These are phyloP conservation scores for Agrocybe praecox DNA, from an alignment of 768 basidiomycete genomes.

Conservation along the genomic window DNA sequence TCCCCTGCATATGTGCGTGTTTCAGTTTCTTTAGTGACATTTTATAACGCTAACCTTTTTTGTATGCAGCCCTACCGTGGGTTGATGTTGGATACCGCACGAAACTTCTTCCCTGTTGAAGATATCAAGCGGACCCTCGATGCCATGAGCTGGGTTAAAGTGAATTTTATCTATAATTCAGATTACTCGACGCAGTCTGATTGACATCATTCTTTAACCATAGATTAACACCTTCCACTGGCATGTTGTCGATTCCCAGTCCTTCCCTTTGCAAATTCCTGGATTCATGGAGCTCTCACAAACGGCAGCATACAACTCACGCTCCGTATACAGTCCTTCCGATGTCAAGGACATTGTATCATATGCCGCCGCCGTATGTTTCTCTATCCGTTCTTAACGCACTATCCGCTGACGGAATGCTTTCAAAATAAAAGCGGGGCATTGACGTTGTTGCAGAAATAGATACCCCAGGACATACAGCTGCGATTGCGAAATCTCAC, in stretches of 20 bases:
- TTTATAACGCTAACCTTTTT: too few species aligned
- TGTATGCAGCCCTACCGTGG: slow-evolving; percentile 74
- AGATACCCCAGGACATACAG: slow-evolving; percentile 86
- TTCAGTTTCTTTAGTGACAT: too few species aligned
- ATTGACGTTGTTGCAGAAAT: slow-evolving; percentile 79
- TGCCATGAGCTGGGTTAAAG: slow-evolving; percentile 79
- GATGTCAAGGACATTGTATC: slow-evolving; percentile 63
- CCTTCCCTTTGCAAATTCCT: slow-evolving; percentile 72
- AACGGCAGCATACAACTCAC: slow-evolving; percentile 68
- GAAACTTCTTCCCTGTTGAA: slow-evolving; percentile 69
- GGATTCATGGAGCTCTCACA: slow-evolving; percentile 60
- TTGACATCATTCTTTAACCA: background rate
- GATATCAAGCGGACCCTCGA: slow-evolving; percentile 73
- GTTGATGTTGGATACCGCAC: slow-evolving; percentile 78
- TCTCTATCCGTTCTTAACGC: background rate
- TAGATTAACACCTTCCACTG: slow-evolving; percentile 81
- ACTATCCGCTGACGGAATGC: background rate
- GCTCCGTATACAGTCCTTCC: slow-evolving; percentile 49
- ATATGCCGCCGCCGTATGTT: slow-evolving; percentile 72
- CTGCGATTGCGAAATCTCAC: slow-evolving; percentile 62
- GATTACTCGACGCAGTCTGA: background rate
- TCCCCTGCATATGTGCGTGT: slow-evolving; percentile 64
- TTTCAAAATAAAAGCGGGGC: slow-evolving; percentile 48
- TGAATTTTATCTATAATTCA: slow-evolving; percentile 16
- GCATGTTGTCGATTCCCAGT: slow-evolving; percentile 84